A percentile compares a stretch with the other conserved stretches of the same genome.
These are phyloP conservation scores for Ustilago crameri DNA, from an alignment of 1,284 basidiomycete genomes.

Conservation along the genomic window DNA sequence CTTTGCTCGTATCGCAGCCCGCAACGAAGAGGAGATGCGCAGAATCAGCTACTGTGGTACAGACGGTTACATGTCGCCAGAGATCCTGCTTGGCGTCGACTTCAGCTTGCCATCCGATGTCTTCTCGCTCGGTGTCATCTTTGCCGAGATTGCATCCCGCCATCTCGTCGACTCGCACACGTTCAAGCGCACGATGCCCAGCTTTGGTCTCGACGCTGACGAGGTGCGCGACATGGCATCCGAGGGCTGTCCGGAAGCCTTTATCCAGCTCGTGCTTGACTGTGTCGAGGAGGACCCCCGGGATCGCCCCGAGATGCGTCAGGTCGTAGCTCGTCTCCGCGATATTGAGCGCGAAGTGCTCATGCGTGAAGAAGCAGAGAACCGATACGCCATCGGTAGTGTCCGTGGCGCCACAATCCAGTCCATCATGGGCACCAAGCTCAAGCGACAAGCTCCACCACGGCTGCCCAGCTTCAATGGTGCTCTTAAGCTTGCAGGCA, in stretches of 20 bases:
- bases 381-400: constrained; percentile 77
- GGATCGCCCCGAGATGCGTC: constrained; percentile 79
- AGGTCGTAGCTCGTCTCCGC: constrained; percentile 79
- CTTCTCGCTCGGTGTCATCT: constrained; percentile 92
- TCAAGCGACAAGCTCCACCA: constrained; percentile 71
- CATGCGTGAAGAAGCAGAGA: constrained; percentile 51
- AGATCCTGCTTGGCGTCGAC: constrained; percentile 88
- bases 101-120: constrained; percentile 94
- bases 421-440: constrained; percentile 54
- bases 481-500: constrained; percentile 75
- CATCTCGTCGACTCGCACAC: constrained; percentile 78
- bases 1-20: constrained; percentile 87
- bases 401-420: constrained; percentile 56
- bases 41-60: constrained; percentile 96
- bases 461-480: constrained; percentile 86
- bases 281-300: constrained; percentile 80
- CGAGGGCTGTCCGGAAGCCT: constrained; percentile 80
- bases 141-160: constrained; percentile 89
- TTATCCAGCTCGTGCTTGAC: constrained; percentile 81
- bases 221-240: constrained; percentile 80
- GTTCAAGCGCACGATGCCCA: constrained; percentile 50
- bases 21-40: constrained; percentile 88
- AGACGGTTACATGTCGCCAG: constrained; percentile 78
- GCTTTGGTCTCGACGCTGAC: constrained; percentile 79
- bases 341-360: constrained; percentile 79